These are phyloP conservation scores for Wallacemonas sp. DNA, from an alignment of 208 protist genomes.

Conservation along the genomic window DNA sequence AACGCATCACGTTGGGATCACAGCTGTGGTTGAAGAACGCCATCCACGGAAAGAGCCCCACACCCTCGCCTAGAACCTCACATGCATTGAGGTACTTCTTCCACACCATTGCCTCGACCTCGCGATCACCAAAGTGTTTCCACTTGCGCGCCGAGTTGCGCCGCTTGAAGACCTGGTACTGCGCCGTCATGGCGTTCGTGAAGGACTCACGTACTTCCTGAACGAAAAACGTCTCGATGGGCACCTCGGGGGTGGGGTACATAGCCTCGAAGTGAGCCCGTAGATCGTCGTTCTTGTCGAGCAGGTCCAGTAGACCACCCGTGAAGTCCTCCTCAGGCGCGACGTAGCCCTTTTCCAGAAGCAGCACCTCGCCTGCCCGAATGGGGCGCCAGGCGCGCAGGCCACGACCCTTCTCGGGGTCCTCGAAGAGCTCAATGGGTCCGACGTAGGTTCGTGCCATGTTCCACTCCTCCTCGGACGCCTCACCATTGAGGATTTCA, in stretches of 20 bases:
- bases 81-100: constrained; percentile 8
- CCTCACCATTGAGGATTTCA: neutral
- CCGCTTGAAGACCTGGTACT: neutral
- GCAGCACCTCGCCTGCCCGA: neutral
- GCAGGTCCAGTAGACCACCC: neutral
- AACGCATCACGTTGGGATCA: constrained; percentile 1
- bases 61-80: neutral
- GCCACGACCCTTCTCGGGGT: constrained; percentile 3
- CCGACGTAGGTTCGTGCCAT: neutral
- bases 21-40: constrained; percentile 11
- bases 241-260: neutral
- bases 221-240: constrained; percentile 1
- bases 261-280: neutral
- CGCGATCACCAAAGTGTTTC: neutral
- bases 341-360: constrained; percentile 7
- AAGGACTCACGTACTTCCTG: constrained; percentile 2
- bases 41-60: neutral
- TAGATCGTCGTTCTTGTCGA: neutral
- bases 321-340: neutral
- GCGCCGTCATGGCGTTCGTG: neutral
- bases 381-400: neutral
- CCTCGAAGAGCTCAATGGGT: neutral
- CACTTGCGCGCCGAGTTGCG: neutral
- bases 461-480: neutral
- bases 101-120: neutral